A percentile compares a stretch with the other conserved stretches of the same genome.
Conservation (phyloP, 768 basidiomycete species). For the Kwoniella sp. region DNA sequence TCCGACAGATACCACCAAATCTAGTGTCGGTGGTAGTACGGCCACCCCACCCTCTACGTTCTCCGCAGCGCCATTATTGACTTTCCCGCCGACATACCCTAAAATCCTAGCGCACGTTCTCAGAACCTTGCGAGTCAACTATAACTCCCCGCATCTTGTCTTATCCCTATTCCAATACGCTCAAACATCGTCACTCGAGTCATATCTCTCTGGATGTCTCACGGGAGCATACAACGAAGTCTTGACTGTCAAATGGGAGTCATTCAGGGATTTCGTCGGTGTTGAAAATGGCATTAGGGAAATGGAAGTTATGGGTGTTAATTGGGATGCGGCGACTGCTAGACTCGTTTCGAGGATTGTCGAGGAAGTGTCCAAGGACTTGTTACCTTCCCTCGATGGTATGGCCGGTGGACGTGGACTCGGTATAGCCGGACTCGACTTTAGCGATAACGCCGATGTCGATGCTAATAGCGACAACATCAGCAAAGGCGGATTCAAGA, state of each 20-base stretch:
- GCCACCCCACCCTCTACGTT: neutral
- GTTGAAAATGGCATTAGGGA: constrained; percentile 74
- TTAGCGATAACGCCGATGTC: too few species aligned
- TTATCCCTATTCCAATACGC: constrained; percentile 81
- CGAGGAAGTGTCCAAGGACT: constrained; percentile 59
- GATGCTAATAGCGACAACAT: neutral
- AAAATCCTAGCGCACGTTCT: constrained; percentile 76
- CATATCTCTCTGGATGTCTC: constrained; percentile 87
- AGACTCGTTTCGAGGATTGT: constrained; percentile 66
- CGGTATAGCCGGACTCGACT: neutral
- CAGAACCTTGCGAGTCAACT: constrained; percentile 74
- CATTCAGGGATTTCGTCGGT: constrained; percentile 77
- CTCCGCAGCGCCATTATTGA: neutral
- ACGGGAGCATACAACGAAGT: constrained; percentile 86
- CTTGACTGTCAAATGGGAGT: constrained; percentile 78
- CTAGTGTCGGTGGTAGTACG: too few species aligned
- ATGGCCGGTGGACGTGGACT: neutral
- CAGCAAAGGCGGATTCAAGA: constrained; percentile 1
- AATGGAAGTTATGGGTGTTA: constrained; percentile 79
- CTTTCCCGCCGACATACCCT: constrained; percentile 65
- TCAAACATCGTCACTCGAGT: constrained; percentile 69
- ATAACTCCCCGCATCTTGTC: constrained; percentile 75
- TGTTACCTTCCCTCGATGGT: constrained; percentile 7
- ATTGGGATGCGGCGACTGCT: constrained; percentile 65
- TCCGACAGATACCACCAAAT: constrained; percentile 2